These are phyloP conservation scores for Piedraia hortae DNA, from an alignment of 2,329 filamentous ascomycete species.

Conservation along the genomic window DNA sequence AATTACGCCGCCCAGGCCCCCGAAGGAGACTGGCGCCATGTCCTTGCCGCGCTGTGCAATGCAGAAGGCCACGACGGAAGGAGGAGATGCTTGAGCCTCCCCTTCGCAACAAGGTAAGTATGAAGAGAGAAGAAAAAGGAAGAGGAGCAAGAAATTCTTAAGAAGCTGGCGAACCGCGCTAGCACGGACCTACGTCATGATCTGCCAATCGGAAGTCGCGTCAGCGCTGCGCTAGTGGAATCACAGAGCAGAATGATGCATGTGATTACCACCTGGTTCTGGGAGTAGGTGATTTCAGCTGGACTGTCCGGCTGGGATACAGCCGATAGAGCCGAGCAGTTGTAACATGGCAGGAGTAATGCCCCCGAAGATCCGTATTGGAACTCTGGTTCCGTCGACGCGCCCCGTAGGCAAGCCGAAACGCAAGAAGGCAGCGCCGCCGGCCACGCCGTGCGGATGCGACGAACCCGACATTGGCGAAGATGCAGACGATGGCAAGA, in stretches of 20 bases:
- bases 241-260: no score
- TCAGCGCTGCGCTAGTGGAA: no score
- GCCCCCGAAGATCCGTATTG: no score
- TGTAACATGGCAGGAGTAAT: no score
- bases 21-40: slow-evolving; percentile 2
- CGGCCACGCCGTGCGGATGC: no score
- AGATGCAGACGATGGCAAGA: slow-evolving; percentile 12
- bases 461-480: slow-evolving; percentile 8
- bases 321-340: no score
- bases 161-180: slow-evolving; percentile 1
- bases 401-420: slow-evolving; percentile 2
- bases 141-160: neutral
- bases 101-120: slow-evolving; percentile 2
- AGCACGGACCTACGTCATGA: neutral
- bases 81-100: slow-evolving; percentile 3
- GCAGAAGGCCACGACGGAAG: slow-evolving; percentile 1
- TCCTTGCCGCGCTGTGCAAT: slow-evolving; percentile 5
- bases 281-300: no score
- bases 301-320: no score
- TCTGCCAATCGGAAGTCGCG: no score
- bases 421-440: slow-evolving; percentile 1
- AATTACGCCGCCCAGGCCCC: slow-evolving; percentile 2
- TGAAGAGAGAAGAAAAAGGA: slow-evolving; percentile 1
- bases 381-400: slow-evolving; percentile 1
- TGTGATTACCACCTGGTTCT: no score